These are phyloP conservation scores for Arthroderma sp. DNA, from an alignment of 2,329 filamentous ascomycete species.

Conservation along the genomic window DNA sequence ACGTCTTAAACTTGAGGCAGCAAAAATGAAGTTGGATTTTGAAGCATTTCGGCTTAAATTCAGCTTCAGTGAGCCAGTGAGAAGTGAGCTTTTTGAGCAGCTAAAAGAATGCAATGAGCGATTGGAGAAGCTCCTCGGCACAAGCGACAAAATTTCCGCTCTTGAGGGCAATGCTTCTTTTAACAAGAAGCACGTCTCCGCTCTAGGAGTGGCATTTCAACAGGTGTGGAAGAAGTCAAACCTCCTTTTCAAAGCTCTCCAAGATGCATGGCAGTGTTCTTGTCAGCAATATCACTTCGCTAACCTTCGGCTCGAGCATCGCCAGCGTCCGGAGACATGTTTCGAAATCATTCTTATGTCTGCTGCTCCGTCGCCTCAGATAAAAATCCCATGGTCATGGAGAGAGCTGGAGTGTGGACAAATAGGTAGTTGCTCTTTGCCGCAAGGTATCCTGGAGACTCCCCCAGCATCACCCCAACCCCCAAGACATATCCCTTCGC, in stretches of 20 bases:
- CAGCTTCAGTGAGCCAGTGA: background rate
- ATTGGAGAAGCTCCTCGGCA: background rate
- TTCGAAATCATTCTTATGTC: background rate
- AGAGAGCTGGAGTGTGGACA: background rate
- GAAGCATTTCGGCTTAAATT: background rate
- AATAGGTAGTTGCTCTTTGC: background rate
- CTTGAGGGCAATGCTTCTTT: too few species aligned
- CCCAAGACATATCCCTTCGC: too few species aligned
- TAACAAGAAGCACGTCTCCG: background rate
- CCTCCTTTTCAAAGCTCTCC: background rate
- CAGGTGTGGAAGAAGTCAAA: background rate
- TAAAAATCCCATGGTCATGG: background rate
- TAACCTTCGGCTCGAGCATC: constrained; percentile 2
- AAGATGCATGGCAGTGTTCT: constrained; percentile 1
- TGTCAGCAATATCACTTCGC: background rate
- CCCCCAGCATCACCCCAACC: too few species aligned
- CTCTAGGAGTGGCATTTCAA: background rate
- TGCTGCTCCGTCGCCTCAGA: background rate
- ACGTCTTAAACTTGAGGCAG: background rate
- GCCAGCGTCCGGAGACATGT: background rate
- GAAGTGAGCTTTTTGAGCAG: background rate
- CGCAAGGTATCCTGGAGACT: background rate
- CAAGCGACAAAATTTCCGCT: background rate
- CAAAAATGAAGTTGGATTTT: background rate
- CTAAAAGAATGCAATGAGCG: background rate